phyloP scores from a whole-genome alignment of 1,139 yeast species.

The Debaryomyces udenii region DNA sequence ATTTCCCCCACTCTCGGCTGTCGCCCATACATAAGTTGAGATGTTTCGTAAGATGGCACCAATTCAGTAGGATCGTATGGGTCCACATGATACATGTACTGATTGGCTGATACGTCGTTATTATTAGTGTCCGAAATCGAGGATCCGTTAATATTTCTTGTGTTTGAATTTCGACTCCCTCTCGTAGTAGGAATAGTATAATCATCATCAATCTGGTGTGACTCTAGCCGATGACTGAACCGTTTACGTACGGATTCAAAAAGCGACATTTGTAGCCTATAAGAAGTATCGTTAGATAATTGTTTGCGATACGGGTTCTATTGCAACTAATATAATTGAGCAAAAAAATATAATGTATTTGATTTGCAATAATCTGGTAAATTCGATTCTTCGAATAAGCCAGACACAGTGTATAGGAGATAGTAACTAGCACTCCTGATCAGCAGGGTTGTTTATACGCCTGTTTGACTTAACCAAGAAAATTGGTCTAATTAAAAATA shows the following conservation, averaged over 20 bases:
- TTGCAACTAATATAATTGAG: too few relatives aligned
- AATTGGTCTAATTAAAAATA: too few relatives aligned
- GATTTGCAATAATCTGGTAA: too few relatives aligned
- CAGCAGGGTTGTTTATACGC: too few relatives aligned
- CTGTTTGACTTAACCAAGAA: too few relatives aligned
- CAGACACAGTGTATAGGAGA: too few relatives aligned
- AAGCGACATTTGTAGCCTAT: slow-evolving; percentile 17
- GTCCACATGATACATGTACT: slow-evolving; percentile 8
- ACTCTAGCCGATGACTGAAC: slow-evolving; percentile 32
- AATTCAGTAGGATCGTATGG: slow-evolving; percentile 39
- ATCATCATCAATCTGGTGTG: slow-evolving; percentile 43
- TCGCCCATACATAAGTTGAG: slow-evolving; percentile 38
- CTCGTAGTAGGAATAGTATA: slow-evolving; percentile 26
- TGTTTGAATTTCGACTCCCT: slow-evolving; percentile 1
- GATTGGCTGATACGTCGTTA: neutral
- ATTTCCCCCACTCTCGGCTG: slow-evolving; percentile 11
- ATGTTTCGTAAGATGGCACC: slow-evolving; percentile 50
- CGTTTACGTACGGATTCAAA: slow-evolving; percentile 32
- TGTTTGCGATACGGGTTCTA: too few relatives aligned
- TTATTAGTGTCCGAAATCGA: slow-evolving; percentile 1
- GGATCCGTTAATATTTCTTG: slow-evolving; percentile 3
- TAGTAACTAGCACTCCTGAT: too few relatives aligned
- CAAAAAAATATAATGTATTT: too few relatives aligned
- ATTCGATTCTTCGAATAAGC: too few relatives aligned
- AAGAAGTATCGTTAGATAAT: too few relatives aligned